A percentile compares a stretch with the other conserved stretches of the same genome.
These are phyloP conservation scores for Globisporangium radiosum DNA, from an alignment of 352 stramenopile genomes.

Conservation along the genomic window DNA sequence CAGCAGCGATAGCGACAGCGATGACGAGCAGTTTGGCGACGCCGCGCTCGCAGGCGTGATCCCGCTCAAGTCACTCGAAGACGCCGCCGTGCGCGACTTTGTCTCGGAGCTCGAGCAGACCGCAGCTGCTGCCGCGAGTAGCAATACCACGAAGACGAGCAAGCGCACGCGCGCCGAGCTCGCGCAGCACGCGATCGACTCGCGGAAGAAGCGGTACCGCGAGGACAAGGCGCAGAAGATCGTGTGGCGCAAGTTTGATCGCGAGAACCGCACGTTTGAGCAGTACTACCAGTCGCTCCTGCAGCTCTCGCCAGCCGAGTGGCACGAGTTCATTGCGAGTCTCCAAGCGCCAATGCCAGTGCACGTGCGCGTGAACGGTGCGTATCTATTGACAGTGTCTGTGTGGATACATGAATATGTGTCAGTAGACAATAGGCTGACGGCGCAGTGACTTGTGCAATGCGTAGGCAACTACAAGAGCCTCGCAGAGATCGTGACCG, in stretches of 20 bases:
- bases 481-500: conserved; percentile 74
- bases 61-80: conserved; percentile 62
- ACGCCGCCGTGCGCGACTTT: conserved; percentile 59
- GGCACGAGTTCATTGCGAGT: conserved; percentile 66
- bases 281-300: conserved; percentile 78
- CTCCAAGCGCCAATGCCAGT: conserved; percentile 74
- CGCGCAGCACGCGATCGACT: conserved; percentile 44
- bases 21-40: conserved; percentile 18
- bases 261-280: conserved; percentile 78
- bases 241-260: conserved; percentile 84
- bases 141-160: conserved; percentile 19
- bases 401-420: not conserved
- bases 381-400: conserved; percentile 26
- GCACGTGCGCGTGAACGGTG: conserved; percentile 83
- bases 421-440: conserved; percentile 3
- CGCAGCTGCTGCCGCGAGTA: conserved; percentile 13
- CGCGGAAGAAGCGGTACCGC: conserved; percentile 51
- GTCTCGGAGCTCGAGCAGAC: conserved; percentile 33
- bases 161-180: conserved; percentile 51
- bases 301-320: conserved; percentile 63
- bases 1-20: conserved; percentile 39
- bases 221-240: conserved; percentile 78
- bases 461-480: conserved; percentile 56
- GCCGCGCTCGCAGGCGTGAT: conserved; percentile 25
- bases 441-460: not conserved